These are phyloP conservation scores for Cichorium intybus DNA, from an alignment of 140 eudicot species.

Conservation along the genomic window DNA sequence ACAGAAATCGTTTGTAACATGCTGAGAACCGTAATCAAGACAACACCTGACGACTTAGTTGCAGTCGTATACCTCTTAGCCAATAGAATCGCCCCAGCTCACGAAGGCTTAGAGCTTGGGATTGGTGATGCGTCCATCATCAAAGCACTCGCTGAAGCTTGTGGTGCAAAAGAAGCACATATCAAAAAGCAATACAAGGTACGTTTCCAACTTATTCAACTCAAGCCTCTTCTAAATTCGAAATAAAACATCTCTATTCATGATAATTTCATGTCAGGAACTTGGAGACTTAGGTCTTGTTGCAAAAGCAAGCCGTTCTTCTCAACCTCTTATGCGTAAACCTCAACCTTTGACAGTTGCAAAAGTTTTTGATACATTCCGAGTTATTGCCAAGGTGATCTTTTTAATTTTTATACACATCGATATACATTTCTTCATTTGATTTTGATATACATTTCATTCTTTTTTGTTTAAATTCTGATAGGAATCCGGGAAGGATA, in stretches of 20 bases:
- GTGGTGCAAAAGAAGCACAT: constrained; percentile 66
- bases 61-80: constrained; percentile 75
- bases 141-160: constrained; percentile 92
- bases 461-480: background rate
- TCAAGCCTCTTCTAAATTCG: background rate
- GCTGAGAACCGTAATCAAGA: constrained; percentile 80
- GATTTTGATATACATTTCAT: background rate
- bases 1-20: constrained; percentile 82
- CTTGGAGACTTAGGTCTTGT: constrained; percentile 95
- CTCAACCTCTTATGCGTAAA: constrained; percentile 75
- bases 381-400: constrained; percentile 76
- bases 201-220: background rate
- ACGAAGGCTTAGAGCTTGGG: constrained; percentile 89
- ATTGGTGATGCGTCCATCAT: constrained; percentile 84
- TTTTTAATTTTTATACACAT: background rate
- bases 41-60: constrained; percentile 69
- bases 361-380: constrained; percentile 81
- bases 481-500: constrained; percentile 84
- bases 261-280: constrained; percentile 39
- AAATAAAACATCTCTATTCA: background rate
- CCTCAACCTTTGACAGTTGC: constrained; percentile 81
- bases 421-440: background rate
- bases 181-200: constrained; percentile 69
- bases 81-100: constrained; percentile 78
- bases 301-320: constrained; percentile 86